Evolutionary conservation across 139 green algal species (phyloP).

Genomic region (Ostreobium quekettii): DNA sequence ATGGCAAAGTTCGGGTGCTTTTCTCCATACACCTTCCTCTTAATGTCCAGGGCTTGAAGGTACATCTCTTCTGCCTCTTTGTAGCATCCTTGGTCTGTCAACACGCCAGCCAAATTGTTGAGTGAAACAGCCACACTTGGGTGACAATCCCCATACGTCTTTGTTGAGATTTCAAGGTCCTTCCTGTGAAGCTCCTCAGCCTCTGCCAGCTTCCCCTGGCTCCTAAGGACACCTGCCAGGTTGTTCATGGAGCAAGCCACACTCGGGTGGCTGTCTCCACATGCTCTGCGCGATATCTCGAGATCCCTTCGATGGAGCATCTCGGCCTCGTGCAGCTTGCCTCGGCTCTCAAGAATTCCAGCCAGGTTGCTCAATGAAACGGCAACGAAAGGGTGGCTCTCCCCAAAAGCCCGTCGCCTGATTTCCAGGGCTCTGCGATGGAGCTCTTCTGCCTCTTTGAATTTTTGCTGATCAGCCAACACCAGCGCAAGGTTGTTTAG

Average conservation of each 20-base stretch:
- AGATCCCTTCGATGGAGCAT: not conserved
- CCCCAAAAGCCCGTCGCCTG: not conserved
- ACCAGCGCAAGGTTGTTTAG: not conserved
- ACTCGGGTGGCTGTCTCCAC: not conserved
- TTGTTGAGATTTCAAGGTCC: not conserved
- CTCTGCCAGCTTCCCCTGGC: not conserved
- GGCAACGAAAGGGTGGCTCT: constrained; percentile 1
- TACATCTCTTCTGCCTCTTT: not conserved
- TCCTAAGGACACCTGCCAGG: not conserved
- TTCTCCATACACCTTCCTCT: not conserved
- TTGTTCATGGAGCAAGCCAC: not conserved
- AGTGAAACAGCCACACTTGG: not conserved
- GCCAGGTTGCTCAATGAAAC: constrained; percentile 8
- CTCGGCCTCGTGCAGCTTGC: not conserved
- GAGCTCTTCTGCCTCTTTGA: not conserved
- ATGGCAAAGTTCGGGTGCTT: not conserved
- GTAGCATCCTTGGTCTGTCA: not conserved
- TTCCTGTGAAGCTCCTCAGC: not conserved
- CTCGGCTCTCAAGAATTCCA: not conserved
- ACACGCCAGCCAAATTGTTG: not conserved
- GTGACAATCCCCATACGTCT: not conserved
- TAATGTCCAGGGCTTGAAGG: not conserved
- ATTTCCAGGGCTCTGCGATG: not conserved
- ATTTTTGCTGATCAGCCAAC: not conserved
- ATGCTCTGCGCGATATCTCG: not conserved